Conservation (phyloP, 495 filamentous ascomycete species). For the Podospora tetraspora region DNA sequence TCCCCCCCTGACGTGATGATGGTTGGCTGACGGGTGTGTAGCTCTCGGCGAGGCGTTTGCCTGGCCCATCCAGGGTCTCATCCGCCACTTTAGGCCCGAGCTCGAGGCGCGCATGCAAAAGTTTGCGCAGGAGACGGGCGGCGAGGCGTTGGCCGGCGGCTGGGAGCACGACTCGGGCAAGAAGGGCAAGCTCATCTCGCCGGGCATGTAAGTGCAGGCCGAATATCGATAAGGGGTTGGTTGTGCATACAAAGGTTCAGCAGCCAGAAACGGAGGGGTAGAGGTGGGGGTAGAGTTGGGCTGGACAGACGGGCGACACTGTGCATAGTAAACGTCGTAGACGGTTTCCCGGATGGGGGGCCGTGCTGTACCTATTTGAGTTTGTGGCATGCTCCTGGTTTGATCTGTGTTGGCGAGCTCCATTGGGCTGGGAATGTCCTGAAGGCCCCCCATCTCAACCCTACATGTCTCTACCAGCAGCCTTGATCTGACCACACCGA, state of each 20-base stretch:
- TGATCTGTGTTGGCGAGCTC: neutral
- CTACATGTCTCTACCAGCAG: no score
- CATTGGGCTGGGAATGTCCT: no score
- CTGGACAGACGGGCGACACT: neutral
- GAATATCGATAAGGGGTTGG: no score
- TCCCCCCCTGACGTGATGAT: neutral
- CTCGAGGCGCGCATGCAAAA: slow-evolving; percentile 81
- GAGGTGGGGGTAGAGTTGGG: neutral
- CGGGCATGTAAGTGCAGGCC: slow-evolving; percentile 60
- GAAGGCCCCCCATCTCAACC: no score
- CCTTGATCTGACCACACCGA: no score
- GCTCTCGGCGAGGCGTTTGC: slow-evolving; percentile 95
- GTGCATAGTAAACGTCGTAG: neutral
- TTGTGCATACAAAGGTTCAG: neutral
- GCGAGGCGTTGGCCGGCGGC: slow-evolving; percentile 73
- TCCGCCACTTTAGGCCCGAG: slow-evolving; percentile 95
- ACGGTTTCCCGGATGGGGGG: neutral
- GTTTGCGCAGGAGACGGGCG: slow-evolving; percentile 63
- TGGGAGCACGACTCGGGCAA: slow-evolving; percentile 72
- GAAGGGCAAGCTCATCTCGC: slow-evolving; percentile 79
- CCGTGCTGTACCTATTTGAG: slow-evolving; percentile 1
- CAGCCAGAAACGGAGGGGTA: neutral
- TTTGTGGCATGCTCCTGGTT: neutral
- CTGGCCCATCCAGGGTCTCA: slow-evolving; percentile 96
- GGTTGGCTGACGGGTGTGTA: slow-evolving; percentile 17